phyloP scores from a whole-genome alignment of 148 eudicot species.

The Rhododendron ferrugineum region DNA sequence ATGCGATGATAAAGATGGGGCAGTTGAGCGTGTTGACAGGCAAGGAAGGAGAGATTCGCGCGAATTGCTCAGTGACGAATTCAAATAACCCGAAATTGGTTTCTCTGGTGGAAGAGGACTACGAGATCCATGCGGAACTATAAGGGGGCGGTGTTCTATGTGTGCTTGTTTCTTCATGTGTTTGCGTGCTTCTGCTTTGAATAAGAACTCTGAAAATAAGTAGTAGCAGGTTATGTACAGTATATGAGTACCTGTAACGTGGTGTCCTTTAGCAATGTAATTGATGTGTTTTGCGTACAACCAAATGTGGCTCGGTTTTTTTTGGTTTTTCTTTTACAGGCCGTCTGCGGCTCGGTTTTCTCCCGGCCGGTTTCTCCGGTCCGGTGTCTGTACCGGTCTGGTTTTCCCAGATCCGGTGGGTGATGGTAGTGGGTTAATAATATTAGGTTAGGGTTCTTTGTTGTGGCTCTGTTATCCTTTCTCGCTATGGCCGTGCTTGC shows the following conservation, averaged over 20 bases:
- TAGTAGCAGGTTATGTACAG: neutral
- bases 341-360: no score
- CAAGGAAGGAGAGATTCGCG: slow-evolving; percentile 35
- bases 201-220: neutral
- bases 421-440: no score
- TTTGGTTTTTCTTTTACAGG: no score
- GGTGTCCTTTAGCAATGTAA: neutral
- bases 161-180: neutral
- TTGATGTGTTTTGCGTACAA: neutral
- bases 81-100: slow-evolving; percentile 10
- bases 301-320: neutral
- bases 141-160: neutral
- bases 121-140: neutral
- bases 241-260: neutral
- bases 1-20: slow-evolving; percentile 39
- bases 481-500: no score
- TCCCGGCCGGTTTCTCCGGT: no score
- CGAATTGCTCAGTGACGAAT: slow-evolving; percentile 31
- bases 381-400: no score
- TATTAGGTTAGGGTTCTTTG: no score
- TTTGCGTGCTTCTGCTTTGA: neutral
- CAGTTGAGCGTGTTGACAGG: slow-evolving; percentile 42
- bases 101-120: slow-evolving; percentile 9
- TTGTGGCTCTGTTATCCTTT: no score
- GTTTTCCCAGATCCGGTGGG: no score